phyloP scores from a whole-genome alignment of 495 filamentous ascomycete genomes.

The Staphylotrichum longicolle region DNA sequence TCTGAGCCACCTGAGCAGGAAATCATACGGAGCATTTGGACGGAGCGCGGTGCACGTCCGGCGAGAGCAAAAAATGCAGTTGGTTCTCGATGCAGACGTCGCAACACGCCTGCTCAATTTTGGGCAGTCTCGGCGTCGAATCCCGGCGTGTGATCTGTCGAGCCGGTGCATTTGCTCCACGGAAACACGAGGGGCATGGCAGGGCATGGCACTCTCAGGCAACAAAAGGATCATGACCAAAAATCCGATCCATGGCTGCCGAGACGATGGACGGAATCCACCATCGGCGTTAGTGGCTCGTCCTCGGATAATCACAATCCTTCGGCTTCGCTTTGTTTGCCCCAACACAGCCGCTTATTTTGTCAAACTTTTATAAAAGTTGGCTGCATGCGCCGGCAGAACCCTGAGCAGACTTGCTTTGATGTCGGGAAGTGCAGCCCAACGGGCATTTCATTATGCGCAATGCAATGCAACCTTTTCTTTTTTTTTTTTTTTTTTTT shows the following conservation, averaged over 20 bases:
- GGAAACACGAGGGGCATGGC: neutral
- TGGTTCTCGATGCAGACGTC: neutral
- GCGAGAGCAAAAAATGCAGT: neutral
- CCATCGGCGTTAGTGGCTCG: conserved; percentile 8
- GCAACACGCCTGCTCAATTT: neutral
- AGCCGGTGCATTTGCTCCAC: neutral
- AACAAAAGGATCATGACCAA: neutral
- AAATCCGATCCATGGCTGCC: conserved; percentile 18
- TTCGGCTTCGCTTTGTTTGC: conserved; percentile 1
- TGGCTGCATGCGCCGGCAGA: no score
- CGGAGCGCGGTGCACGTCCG: neutral
- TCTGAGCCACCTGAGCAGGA: neutral
- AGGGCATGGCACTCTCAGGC: neutral
- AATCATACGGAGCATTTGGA: neutral
- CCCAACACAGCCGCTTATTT: neutral
- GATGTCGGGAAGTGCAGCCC: no score
- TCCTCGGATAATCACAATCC: conserved; percentile 14
- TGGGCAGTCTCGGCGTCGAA: neutral
- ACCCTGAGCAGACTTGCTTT: no score
- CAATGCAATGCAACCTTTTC: no score
- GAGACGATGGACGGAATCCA: neutral
- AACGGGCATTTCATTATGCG: no score
- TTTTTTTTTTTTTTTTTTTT: no score
- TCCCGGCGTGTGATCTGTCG: neutral
- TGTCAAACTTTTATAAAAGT: no score